Evolutionary conservation across 805 yeast species (phyloP).

Genomic region (Torulaspora franciscae): DNA sequence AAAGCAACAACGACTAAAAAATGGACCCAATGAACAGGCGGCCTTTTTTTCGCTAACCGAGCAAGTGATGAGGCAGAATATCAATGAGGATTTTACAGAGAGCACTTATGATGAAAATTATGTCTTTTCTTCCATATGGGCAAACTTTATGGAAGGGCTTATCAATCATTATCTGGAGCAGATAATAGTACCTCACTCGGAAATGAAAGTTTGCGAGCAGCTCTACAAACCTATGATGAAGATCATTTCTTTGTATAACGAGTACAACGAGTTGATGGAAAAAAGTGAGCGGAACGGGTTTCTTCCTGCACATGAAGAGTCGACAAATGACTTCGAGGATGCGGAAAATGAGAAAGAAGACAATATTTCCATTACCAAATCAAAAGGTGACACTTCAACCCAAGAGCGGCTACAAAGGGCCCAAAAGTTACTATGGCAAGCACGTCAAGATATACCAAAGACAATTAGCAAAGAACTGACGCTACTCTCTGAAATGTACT

Average conservation of each 20-base stretch:
- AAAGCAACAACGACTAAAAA: conserved; percentile 1
- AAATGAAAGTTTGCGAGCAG: conserved; percentile 37
- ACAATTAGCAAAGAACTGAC: conserved; percentile 35
- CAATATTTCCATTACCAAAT: background rate
- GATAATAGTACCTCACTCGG: conserved; percentile 35
- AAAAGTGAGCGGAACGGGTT: conserved; percentile 36
- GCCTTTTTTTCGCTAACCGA: conserved; percentile 29
- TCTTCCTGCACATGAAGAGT: conserved; percentile 16
- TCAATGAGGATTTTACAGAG: conserved; percentile 33
- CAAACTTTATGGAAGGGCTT: conserved; percentile 38
- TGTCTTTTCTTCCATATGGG: conserved; percentile 37
- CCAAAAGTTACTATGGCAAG: conserved; percentile 33
- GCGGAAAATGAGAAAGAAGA: background rate
- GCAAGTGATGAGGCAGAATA: conserved; percentile 33
- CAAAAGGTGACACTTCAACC: conserved; percentile 13
- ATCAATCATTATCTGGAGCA: conserved; percentile 37
- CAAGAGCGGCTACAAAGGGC: conserved; percentile 32
- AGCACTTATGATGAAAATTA: conserved; percentile 33
- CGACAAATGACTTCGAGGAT: background rate
- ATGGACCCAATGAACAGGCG: conserved; percentile 5
- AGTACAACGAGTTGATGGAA: conserved; percentile 35
- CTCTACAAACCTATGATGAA: conserved; percentile 38
- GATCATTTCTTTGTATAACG: conserved; percentile 35
- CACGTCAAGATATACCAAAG: conserved; percentile 36
- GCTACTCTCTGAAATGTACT: conserved; percentile 35